Evolutionary conservation across 2,329 filamentous ascomycete species (phyloP).

Genomic region (Davidsoniella virescens): DNA sequence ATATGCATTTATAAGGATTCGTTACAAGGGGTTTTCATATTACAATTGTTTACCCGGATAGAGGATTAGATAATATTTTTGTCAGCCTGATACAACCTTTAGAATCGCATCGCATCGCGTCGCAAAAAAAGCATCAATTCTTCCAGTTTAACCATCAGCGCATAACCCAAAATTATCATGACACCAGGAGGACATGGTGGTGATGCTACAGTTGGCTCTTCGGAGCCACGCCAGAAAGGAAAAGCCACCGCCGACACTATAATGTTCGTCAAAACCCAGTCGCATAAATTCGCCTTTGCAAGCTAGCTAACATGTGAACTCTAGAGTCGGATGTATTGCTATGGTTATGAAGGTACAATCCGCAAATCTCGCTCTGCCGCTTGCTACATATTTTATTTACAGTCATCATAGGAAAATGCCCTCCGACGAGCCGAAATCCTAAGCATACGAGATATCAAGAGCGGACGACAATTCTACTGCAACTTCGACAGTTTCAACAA

Average conservation of each 20-base stretch:
- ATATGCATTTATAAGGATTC: background rate
- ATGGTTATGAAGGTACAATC: conserved; percentile 38
- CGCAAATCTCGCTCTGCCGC: no score
- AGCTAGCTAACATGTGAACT: conserved; percentile 2
- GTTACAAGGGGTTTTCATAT: background rate
- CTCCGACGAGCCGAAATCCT: conserved; percentile 87
- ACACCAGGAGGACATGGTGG: conserved; percentile 20
- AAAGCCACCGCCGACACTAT: conserved; percentile 74
- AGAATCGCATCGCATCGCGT: background rate
- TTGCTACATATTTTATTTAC: background rate
- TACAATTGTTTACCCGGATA: background rate
- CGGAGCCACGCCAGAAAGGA: conserved; percentile 51
- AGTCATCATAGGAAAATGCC: conserved; percentile 45
- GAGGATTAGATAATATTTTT: background rate
- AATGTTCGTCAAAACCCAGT: conserved; percentile 30
- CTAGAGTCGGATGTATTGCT: conserved; percentile 40
- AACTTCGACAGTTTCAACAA: conserved; percentile 99
- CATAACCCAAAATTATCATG: background rate
- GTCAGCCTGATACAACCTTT: no score
- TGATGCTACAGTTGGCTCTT: conserved; percentile 39
- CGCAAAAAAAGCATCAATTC: background rate
- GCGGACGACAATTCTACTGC: conserved; percentile 79
- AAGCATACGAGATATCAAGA: conserved; percentile 83
- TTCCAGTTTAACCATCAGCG: background rate
- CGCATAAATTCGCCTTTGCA: background rate